Evolutionary conservation across 495 filamentous ascomycete species (phyloP).

Genomic region (Xylaria intraflava): DNA sequence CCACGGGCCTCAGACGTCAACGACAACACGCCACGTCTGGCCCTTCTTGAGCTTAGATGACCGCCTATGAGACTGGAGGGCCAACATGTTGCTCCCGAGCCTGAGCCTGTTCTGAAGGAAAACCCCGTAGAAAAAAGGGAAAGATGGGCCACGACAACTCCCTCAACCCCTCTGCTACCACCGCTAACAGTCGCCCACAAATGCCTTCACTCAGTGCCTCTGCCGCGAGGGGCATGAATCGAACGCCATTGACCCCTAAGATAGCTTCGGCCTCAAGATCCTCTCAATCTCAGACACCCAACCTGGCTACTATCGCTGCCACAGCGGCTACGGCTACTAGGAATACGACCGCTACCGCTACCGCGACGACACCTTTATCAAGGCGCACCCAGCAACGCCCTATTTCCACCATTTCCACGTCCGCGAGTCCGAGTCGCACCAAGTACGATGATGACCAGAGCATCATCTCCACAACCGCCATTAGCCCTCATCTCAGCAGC

Average conservation of each 20-base stretch:
- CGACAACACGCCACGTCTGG: not conserved
- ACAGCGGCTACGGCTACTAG: conserved; percentile 24
- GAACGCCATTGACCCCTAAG: conserved; percentile 42
- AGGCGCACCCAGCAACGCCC: conserved; percentile 21
- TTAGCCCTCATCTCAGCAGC: conserved; percentile 49
- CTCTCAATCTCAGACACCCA: conserved; percentile 24
- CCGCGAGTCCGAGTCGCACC: conserved; percentile 11
- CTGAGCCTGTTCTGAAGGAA: conserved; percentile 26
- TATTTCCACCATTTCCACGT: conserved; percentile 13
- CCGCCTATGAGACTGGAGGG: conserved; percentile 28
- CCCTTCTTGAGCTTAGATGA: conserved; percentile 5
- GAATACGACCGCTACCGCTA: conserved; percentile 17
- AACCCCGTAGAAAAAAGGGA: too few species aligned
- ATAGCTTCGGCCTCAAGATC: conserved; percentile 24
- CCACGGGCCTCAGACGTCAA: not conserved
- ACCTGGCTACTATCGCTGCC: conserved; percentile 19
- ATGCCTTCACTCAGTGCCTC: conserved; percentile 33
- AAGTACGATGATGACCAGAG: conserved; percentile 35
- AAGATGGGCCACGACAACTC: conserved; percentile 22
- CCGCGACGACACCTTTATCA: conserved; percentile 26
- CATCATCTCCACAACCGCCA: conserved; percentile 30
- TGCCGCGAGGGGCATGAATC: conserved; percentile 32
- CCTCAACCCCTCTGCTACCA: conserved; percentile 17
- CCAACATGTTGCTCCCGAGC: conserved; percentile 37
- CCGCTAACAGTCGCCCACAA: conserved; percentile 27